phyloP scores from a whole-genome alignment of 2,329 filamentous ascomycete genomes.

The Diaporthe capsici region DNA sequence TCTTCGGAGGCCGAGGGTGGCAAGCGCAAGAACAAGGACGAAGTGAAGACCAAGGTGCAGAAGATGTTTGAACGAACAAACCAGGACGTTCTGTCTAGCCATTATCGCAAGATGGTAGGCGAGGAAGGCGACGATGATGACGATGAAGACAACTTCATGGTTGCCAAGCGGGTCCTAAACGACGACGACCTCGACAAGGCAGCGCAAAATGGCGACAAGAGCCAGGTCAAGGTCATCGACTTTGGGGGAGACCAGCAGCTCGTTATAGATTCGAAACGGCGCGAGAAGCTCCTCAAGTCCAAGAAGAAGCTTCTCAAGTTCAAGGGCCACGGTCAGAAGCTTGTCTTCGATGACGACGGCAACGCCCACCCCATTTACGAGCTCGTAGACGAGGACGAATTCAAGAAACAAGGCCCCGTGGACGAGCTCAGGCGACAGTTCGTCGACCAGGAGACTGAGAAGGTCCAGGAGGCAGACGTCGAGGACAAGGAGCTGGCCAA shows the following conservation, averaged over 20 bases:
- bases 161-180: slow-evolving; percentile 88
- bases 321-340: slow-evolving; percentile 86
- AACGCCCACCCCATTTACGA: slow-evolving; percentile 89
- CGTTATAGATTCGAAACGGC: slow-evolving; percentile 92
- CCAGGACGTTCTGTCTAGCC: slow-evolving; percentile 93
- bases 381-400: slow-evolving; percentile 87
- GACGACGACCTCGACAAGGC: slow-evolving; percentile 74
- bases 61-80: slow-evolving; percentile 98
- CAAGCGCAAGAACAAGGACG: slow-evolving; percentile 74
- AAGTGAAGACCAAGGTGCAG: slow-evolving; percentile 94
- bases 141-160: slow-evolving; percentile 85
- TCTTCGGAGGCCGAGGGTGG: slow-evolving; percentile 62
- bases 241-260: slow-evolving; percentile 80
- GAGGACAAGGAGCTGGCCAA: slow-evolving; percentile 86
- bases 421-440: slow-evolving; percentile 84
- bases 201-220: slow-evolving; percentile 58
- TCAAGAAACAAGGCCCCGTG: slow-evolving; percentile 80
- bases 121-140: slow-evolving; percentile 61
- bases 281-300: slow-evolving; percentile 93
- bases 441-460: slow-evolving; percentile 79
- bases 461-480: slow-evolving; percentile 81
- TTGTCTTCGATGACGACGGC: slow-evolving; percentile 94
- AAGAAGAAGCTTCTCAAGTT: slow-evolving; percentile 95
- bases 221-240: slow-evolving; percentile 71
- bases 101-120: slow-evolving; percentile 88